phyloP scores from a whole-genome alignment of 2,329 filamentous ascomycete species.

The Lecanicillium sp. region DNA sequence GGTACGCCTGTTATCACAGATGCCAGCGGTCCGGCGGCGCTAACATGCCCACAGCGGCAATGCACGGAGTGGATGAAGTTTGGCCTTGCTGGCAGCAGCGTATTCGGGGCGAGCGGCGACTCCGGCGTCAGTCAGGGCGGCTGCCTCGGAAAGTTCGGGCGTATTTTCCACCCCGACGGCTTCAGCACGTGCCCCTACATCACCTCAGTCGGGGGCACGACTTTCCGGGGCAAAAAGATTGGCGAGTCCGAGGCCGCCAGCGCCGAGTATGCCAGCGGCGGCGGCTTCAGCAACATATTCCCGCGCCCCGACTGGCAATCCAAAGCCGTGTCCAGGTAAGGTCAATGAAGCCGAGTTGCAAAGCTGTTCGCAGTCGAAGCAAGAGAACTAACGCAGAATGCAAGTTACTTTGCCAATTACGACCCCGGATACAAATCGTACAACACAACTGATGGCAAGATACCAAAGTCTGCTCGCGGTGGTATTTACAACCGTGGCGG shows the following conservation, averaged over 20 bases:
- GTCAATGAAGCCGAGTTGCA: too few relatives aligned
- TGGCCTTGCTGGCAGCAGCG: constrained; percentile 35
- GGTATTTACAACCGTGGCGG: constrained; percentile 33
- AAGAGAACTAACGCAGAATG: too few relatives aligned
- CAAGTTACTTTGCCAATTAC: constrained; percentile 29
- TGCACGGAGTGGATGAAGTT: constrained; percentile 42
- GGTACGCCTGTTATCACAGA: neutral
- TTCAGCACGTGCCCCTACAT: constrained; percentile 38
- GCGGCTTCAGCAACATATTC: constrained; percentile 36
- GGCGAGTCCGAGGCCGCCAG: constrained; percentile 40
- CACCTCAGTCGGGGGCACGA: constrained; percentile 44
- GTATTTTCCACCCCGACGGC: constrained; percentile 28
- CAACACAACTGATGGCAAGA: constrained; percentile 26
- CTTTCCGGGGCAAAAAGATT: constrained; percentile 35
- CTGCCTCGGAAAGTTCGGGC: constrained; percentile 9
- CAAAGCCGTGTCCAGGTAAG: constrained; percentile 27
- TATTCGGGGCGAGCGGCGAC: constrained; percentile 34
- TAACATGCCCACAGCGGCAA: constrained; percentile 24
- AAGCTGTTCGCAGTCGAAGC: too few relatives aligned
- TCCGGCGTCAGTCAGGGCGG: constrained; percentile 1
- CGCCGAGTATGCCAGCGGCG: constrained; percentile 32
- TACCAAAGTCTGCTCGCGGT: constrained; percentile 25
- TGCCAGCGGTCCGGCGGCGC: neutral
- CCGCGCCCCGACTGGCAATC: constrained; percentile 41
- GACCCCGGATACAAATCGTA: constrained; percentile 30